These are phyloP conservation scores for Avicennia marina DNA, from an alignment of 257 asterid genomes.

Conservation along the genomic window DNA sequence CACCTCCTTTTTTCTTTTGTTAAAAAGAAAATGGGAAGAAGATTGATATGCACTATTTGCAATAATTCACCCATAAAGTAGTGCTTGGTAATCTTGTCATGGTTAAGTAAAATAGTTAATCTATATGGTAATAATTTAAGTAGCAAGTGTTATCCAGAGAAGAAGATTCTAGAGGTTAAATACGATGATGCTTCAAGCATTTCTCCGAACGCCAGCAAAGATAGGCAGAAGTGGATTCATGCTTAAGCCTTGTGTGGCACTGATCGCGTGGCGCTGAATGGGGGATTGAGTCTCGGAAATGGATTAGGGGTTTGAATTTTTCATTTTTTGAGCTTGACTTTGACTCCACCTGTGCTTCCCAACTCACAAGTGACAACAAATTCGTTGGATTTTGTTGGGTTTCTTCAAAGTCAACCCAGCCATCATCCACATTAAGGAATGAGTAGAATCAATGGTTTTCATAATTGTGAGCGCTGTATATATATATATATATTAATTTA, in stretches of 20 bases:
- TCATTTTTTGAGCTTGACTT: constrained; percentile 19
- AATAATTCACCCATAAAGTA: too few species aligned
- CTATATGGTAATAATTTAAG: background rate
- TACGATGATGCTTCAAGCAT: background rate
- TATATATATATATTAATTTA: too few species aligned
- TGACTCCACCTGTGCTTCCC: constrained; percentile 4
- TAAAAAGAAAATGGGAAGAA: too few species aligned
- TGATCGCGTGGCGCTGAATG: constrained; percentile 23
- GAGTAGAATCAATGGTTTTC: too few species aligned
- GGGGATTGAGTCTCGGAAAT: constrained; percentile 24
- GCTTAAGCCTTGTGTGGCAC: constrained; percentile 6
- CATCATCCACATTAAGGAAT: background rate
- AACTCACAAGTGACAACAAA: constrained; percentile 18
- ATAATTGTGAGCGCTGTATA: too few species aligned
- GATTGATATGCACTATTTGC: too few species aligned
- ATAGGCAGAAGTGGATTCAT: constrained; percentile 11
- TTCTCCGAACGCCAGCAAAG: constrained; percentile 16
- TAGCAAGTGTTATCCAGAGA: too few species aligned
- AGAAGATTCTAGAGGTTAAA: too few species aligned
- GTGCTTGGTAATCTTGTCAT: too few species aligned
- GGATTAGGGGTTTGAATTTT: constrained; percentile 20
- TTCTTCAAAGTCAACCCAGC: constrained; percentile 22
- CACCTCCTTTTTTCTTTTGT: background rate
- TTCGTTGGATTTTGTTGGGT: constrained; percentile 30
- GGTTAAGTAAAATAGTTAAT: too few species aligned